Evolutionary conservation across 2,329 filamentous ascomycete genomes (phyloP), one percentile per base, ranked within the genome.

Genomic region (Fusarium sp.): DNA sequence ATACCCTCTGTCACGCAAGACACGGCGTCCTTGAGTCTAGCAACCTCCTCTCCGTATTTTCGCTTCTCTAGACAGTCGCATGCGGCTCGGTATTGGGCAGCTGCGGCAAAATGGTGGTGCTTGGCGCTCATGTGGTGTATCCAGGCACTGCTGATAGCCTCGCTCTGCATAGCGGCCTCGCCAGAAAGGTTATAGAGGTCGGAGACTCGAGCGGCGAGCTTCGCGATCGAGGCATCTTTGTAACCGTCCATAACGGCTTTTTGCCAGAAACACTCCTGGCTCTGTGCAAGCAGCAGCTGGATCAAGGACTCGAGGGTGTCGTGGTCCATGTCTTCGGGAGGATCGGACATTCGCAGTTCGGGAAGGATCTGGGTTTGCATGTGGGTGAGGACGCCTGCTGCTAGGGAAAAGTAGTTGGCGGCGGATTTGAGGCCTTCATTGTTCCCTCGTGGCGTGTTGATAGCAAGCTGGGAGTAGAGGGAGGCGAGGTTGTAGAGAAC

Each of bases 71-170:
- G 80, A 73, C 94, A 96, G 76, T 98, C 95, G 68, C 94, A 91
- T 0, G 96, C 94, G 28, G 95, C 94, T 13, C 96, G 87, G 74
- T 95, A 98, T 78, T 99, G 96, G 0, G 96, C 96, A 0, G 96
- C 96, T 0, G 94, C 95, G 2, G 95, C 95, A 81, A 99, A 98
- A 80, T 98, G 96, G 77, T 98, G 93, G 77, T 98, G 95, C 79
- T 98, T 99, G 7, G 95, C 96, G 28, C 93, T 95, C 88, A 97
- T 95, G 78, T 98, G 95, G 80, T 98, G 95, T 73, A 99, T 98
- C 96, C 95, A 98, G 68, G 96, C 93, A 60, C 92, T 95, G 78
- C 93, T 96, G 72, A 98, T 91, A 15, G 93, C 91, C 75, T 97
- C 91, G 68, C 94, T 97, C 79, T 94, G 94, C 77, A 97, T 90